Evolutionary conservation across 1,139 yeast genomes (phyloP).

Genomic region (Hansenula anomala): DNA sequence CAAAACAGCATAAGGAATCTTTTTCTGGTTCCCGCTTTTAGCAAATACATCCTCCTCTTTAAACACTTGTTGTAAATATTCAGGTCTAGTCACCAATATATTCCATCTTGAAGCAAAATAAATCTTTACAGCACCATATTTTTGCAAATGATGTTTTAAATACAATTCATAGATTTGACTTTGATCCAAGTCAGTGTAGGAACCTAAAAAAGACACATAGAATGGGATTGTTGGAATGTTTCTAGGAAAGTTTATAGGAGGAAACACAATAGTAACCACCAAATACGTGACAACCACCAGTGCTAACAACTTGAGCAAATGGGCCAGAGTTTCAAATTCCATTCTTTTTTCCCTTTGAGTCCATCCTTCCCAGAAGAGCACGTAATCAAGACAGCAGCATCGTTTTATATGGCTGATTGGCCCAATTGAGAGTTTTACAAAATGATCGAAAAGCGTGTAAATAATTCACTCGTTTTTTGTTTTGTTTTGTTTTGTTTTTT

Average conservation of each 20-base stretch:
- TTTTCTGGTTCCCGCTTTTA: slow-evolving; percentile 57
- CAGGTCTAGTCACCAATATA: slow-evolving; percentile 47
- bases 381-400: no score
- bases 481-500: no score
- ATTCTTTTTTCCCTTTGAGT: background rate
- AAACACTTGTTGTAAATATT: slow-evolving; percentile 40
- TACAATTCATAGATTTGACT: slow-evolving; percentile 39
- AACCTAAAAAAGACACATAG: slow-evolving; percentile 50
- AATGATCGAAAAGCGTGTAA: no score
- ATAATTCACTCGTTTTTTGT: no score
- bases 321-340: background rate
- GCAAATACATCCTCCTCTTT: slow-evolving; percentile 46
- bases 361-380: no score
- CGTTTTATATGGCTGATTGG: no score
- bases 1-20: slow-evolving; percentile 52
- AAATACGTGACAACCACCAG: slow-evolving; percentile 1
- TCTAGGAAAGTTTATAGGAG: slow-evolving; percentile 32
- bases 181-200: slow-evolving; percentile 44
- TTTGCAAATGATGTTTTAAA: slow-evolving; percentile 36
- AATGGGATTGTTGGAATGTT: slow-evolving; percentile 60
- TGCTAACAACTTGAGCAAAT: background rate
- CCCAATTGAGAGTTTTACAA: no score
- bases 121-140: slow-evolving; percentile 54
- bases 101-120: slow-evolving; percentile 66
- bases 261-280: slow-evolving; percentile 20